These are phyloP conservation scores for Tuber melanosporum DNA, from an alignment of 495 filamentous ascomycete genomes.

Conservation along the genomic window DNA sequence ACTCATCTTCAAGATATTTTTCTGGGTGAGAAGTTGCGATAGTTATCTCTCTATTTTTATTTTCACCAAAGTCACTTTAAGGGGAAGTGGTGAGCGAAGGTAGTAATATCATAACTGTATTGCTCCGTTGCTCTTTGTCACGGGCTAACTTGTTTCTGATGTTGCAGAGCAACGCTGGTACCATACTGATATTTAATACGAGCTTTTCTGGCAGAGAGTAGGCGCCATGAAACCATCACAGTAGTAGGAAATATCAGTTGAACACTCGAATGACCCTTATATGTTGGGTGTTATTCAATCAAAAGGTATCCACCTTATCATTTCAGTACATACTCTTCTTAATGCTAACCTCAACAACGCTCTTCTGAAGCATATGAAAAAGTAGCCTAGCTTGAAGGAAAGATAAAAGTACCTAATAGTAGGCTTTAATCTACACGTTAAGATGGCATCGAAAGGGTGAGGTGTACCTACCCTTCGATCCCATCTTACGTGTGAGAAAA, in stretches of 20 bases:
- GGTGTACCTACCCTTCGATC: constrained; percentile 40
- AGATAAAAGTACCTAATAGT: constrained; percentile 10
- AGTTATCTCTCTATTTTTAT: not conserved
- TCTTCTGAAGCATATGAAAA: not conserved
- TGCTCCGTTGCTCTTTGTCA: not conserved
- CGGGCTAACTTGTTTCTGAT: not conserved
- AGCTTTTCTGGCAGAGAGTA: not conserved
- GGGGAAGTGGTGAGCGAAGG: not conserved
- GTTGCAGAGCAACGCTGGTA: not conserved
- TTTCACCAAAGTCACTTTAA: not conserved
- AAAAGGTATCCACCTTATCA: not conserved
- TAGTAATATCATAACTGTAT: not conserved
- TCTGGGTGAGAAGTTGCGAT: not conserved
- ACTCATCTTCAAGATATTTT: not conserved
- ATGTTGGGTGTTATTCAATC: not conserved
- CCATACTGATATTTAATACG: not conserved
- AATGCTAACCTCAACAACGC: not conserved
- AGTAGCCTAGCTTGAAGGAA: not conserved
- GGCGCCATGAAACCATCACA: not conserved
- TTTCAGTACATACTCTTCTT: not conserved
- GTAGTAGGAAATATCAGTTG: not conserved
- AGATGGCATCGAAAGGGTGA: constrained; percentile 40
- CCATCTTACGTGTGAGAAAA: constrained; percentile 42
- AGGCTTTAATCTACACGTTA: constrained; percentile 38
- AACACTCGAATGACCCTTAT: not conserved